Base-by-base conservation (phyloP, 106 monocot genomes). In the Phalaenopsis aphrodite region DNA sequence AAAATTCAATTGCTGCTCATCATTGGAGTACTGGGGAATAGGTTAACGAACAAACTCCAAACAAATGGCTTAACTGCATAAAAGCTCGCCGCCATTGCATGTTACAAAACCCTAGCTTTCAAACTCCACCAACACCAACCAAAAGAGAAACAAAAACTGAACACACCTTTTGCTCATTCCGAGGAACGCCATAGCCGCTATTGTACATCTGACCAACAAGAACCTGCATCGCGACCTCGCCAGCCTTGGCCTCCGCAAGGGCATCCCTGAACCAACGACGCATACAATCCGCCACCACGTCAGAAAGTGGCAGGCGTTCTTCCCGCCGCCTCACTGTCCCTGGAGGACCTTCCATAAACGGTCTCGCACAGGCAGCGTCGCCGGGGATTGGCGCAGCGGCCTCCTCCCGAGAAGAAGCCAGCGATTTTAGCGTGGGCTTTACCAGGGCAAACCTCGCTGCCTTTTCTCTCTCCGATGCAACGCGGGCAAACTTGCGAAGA, bases 201-300 rank as follows among this genome's bases (percentile, higher is more conserved):
- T 85, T 81, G 82, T 94, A 98, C 97, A 98, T 97, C 89, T 97
- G 97, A 41, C 89, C 92, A 1, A 97, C 94, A 21, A 97, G 85
- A 9, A 97, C 90, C 86, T 94, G 97, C 94, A 94, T 97, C 79
- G 86, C 77, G 23, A 79, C 41, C 84, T 97, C 94, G 18, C 97
- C 97, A n/a, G 78, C 78, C 83, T 56, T 86, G 45, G 94, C 97
- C 84, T 94, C 97, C 89, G 85, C 90, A 58, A 92, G 92, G 42
- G 97, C 78, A 77, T 97, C 97, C 83, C 87, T 86, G 81, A 97
- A 97, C 97, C 97, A 97, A 82, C 97, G 73, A 82, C 76, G 74
- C 43, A 87, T 82, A 81, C 97, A 97, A 47, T 97, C 92, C 69
- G 80, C 36, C 36, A 97, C 97, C 80, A 92, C 97, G 55, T 90